A percentile compares a stretch with the other conserved stretches of the same genome.
Conservation (phyloP, 2,329 filamentous ascomycete species). For the Ilyonectria sp. region DNA sequence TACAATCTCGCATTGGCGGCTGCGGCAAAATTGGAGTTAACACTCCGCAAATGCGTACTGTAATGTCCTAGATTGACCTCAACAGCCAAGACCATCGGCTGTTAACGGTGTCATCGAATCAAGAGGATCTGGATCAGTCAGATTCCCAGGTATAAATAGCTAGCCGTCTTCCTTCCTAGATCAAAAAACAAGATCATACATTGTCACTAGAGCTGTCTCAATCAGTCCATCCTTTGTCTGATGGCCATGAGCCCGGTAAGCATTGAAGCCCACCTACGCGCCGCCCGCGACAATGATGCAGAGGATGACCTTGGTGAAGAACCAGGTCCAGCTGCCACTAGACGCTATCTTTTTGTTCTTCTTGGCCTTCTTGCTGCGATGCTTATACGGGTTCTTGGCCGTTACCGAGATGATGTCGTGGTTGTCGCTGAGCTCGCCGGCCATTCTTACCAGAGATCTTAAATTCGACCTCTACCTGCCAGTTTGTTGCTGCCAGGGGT, state of each 20-base stretch:
- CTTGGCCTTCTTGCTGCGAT: constrained; percentile 53
- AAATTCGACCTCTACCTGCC: constrained; percentile 98
- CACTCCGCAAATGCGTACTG: no score
- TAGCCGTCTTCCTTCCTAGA: no score
- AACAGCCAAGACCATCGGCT: no score
- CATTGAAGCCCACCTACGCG: constrained; percentile 88
- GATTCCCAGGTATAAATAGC: no score
- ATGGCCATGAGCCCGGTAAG: constrained; percentile 72
- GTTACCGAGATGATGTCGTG: constrained; percentile 94
- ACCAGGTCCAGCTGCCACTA: constrained; percentile 71
- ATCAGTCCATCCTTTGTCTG: no score
- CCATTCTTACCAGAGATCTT: constrained; percentile 86
- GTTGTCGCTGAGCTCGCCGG: constrained; percentile 96
- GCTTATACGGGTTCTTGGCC: constrained; percentile 87
- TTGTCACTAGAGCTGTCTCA: no score
- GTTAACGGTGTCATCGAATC: no score
- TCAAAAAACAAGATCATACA: no score
- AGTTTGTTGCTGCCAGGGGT: constrained; percentile 96
- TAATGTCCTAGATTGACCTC: no score
- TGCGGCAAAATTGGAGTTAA: no score
- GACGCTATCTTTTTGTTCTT: constrained; percentile 51
- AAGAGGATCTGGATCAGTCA: no score
- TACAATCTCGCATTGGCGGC: no score
- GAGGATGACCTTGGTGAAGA: constrained; percentile 85
- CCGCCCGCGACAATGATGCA: constrained; percentile 81